Percentiles rank a stretch among this genome's conserved stretches.
These are phyloP conservation scores for Suillus subluteus DNA, from an alignment of 768 basidiomycete genomes.

Conservation along the genomic window DNA sequence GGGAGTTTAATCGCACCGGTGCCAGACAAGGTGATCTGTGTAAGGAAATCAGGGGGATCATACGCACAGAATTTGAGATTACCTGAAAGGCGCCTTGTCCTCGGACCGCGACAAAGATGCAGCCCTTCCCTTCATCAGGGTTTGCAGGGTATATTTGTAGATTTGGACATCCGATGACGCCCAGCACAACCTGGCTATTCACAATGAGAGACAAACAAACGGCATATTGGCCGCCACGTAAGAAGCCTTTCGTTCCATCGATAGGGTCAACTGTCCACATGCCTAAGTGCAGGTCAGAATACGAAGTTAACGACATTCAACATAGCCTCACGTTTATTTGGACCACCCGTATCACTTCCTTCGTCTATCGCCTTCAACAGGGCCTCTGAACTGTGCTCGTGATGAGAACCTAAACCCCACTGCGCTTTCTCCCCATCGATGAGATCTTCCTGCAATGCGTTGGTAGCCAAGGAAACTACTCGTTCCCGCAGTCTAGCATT, in stretches of 20 bases:
- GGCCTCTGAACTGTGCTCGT: slow-evolving; percentile 53
- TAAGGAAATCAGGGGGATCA: neutral
- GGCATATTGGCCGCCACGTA: slow-evolving; percentile 91
- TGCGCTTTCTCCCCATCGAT: slow-evolving; percentile 54
- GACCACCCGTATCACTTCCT: slow-evolving; percentile 76
- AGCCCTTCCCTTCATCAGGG: slow-evolving; percentile 68
- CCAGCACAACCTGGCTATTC: slow-evolving; percentile 77
- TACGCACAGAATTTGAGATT: slow-evolving; percentile 10
- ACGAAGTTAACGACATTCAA: slow-evolving; percentile 1
- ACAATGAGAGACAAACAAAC: slow-evolving; percentile 88
- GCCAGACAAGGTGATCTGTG: slow-evolving; percentile 57
- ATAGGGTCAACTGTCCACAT: slow-evolving; percentile 92
- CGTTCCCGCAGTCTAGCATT: slow-evolving; percentile 54
- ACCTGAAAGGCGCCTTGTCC: slow-evolving; percentile 86
- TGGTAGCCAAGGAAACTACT: slow-evolving; percentile 83
- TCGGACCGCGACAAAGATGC: slow-evolving; percentile 84
- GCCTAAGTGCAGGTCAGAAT: slow-evolving; percentile 43
- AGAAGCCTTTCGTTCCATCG: slow-evolving; percentile 93
- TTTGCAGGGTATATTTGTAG: slow-evolving; percentile 59
- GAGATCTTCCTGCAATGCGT: slow-evolving; percentile 63
- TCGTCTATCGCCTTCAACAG: slow-evolving; percentile 87
- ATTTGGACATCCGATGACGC: slow-evolving; percentile 93
- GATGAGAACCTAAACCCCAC: slow-evolving; percentile 76
- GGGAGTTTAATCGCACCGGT: slow-evolving; percentile 33
- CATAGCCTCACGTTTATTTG: slow-evolving; percentile 64